Evolutionary conservation across 208 protist species (phyloP).

Genomic region (Endotrypanum monterogeii): DNA sequence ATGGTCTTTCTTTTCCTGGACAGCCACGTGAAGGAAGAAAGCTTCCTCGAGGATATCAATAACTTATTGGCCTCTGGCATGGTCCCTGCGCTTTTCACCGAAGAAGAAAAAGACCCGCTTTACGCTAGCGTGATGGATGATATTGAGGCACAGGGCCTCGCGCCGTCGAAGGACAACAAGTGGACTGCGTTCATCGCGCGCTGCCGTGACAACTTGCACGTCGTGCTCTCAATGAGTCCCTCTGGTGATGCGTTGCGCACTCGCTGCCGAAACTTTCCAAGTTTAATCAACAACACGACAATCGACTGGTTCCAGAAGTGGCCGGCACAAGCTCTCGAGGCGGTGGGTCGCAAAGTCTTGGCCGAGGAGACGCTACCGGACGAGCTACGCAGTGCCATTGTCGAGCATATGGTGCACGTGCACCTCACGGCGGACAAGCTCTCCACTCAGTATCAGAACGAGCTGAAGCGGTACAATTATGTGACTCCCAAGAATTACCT

Average conservation of each 20-base stretch:
- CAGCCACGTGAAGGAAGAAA: constrained; percentile 97
- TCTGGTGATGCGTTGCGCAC: constrained; percentile 95
- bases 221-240: constrained; percentile 99
- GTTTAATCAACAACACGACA: constrained; percentile 98
- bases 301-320: constrained; percentile 99
- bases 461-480: constrained; percentile 97
- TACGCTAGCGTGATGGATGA: constrained; percentile 93
- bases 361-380: constrained; percentile 90
- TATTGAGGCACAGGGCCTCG: constrained; percentile 76
- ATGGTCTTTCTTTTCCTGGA: constrained; percentile 99
- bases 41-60: constrained; percentile 99
- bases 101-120: constrained; percentile 97
- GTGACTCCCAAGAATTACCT: constrained; percentile 99
- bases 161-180: constrained; percentile 96
- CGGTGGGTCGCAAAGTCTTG: constrained; percentile 91
- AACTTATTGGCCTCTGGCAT: constrained; percentile 99
- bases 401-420: constrained; percentile 96
- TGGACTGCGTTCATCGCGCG: constrained; percentile 98
- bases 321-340: constrained; percentile 96
- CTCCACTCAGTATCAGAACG: constrained; percentile 86
- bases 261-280: constrained; percentile 98
- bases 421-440: constrained; percentile 93
- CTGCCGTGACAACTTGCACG: constrained; percentile 98
- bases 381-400: constrained; percentile 83
- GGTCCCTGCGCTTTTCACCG: constrained; percentile 98